Conservation (phyloP, 1,284 basidiomycete genomes). For the Bjerkandera adusta region DNA sequence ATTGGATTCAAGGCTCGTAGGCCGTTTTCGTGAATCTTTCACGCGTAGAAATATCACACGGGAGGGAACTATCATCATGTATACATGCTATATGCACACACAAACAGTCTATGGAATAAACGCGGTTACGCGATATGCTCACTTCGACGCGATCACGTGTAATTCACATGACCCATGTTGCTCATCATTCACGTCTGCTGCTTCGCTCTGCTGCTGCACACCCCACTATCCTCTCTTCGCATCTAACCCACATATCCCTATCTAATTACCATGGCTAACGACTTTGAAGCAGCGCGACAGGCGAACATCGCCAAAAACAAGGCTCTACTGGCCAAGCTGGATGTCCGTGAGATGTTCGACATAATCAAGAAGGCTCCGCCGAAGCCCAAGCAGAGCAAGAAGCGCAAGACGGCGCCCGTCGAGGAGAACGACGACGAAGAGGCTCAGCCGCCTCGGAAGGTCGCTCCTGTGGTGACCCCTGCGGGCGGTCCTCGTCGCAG, state of each 20-base stretch:
- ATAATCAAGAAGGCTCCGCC: constrained; percentile 30
- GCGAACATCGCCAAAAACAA: constrained; percentile 52
- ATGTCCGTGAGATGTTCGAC: constrained; percentile 30
- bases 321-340: constrained; percentile 40
- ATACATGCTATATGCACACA: background rate
- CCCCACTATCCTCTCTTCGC: no score
- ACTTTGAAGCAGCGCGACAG: constrained; percentile 36
- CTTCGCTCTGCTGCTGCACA: no score
- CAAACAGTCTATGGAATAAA: background rate
- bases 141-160: constrained; percentile 17
- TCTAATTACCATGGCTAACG: background rate
- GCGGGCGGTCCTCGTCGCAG: constrained; percentile 52
- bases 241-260: no score
- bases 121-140: background rate
- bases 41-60: background rate
- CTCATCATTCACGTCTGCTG: constrained; percentile 1
- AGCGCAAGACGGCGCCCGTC: constrained; percentile 29
- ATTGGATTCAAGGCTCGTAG: no score
- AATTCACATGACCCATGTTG: constrained; percentile 6
- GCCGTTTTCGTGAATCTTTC: no score
- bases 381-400: constrained; percentile 44
- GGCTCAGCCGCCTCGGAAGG: constrained; percentile 15
- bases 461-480: constrained; percentile 10
- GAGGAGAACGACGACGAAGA: constrained; percentile 20
- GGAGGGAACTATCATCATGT: background rate